phyloP scores from a whole-genome alignment of 2,329 filamentous ascomycete species.

The Lachnellula hyalina region DNA sequence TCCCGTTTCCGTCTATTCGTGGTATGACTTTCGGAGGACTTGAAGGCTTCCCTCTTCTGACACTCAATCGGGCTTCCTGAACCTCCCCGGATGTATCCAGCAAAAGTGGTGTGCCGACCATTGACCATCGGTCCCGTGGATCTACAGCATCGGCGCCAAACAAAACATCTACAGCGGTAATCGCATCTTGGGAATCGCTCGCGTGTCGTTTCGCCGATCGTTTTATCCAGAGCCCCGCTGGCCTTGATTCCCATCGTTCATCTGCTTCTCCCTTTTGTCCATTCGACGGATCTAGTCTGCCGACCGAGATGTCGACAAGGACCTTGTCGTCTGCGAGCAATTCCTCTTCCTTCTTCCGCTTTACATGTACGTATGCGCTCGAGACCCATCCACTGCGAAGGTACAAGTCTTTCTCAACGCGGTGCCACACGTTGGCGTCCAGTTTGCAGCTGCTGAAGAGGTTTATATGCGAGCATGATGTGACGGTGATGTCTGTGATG shows the following conservation, averaged over 20 bases:
- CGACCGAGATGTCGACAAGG: conserved; percentile 60
- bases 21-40: conserved; percentile 65
- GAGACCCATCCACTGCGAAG: conserved; percentile 58
- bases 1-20: conserved; percentile 79
- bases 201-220: conserved; percentile 42
- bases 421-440: conserved; percentile 54
- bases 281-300: conserved; percentile 52
- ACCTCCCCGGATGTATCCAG: conserved; percentile 58
- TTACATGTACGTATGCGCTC: conserved; percentile 62
- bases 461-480: conserved; percentile 58
- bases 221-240: conserved; percentile 65
- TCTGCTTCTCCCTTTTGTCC: conserved; percentile 47
- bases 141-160: conserved; percentile 78
- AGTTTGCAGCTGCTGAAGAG: conserved; percentile 54
- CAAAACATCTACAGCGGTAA: conserved; percentile 65
- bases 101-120: conserved; percentile 68
- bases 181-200: conserved; percentile 39
- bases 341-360: conserved; percentile 66
- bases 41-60: conserved; percentile 65
- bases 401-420: conserved; percentile 68
- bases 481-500: conserved; percentile 64
- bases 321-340: conserved; percentile 55
- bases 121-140: conserved; percentile 76
- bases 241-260: conserved; percentile 60
- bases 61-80: conserved; percentile 68